Evolutionary conservation across 2,329 filamentous ascomycete species (phyloP), one percentile per base, ranked within the genome.

Genomic region (Exophiala aquamarina): DNA sequence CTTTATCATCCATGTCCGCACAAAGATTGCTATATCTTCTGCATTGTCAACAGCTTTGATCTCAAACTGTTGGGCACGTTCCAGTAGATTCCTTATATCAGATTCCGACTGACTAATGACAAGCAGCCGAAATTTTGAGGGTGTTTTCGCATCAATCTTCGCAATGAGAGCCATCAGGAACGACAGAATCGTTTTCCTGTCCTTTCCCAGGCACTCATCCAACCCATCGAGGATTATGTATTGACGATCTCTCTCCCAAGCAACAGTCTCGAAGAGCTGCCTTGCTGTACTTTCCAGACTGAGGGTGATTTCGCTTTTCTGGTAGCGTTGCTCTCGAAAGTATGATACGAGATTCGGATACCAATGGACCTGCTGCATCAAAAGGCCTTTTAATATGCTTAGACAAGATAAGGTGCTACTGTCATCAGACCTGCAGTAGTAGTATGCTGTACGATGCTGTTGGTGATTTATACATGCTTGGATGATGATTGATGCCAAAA

Each of bases 141-240:
- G 53, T 3, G 51, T 50, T 52, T 48, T 32, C 0, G 48, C 51
- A 8, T 65, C 63, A 29, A 54, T 54, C 15, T 35, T 47, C 5
- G 51, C 38, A 4, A 65, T 56, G 2, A 63, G n/a, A 1, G 35
- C 13, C 6, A 23, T 50, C 28, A 70, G 59, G 42, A 64, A 70
- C 0, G 49, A 6, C 1, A 66, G 31, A 1, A 68, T 55, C n/a
- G 58, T 53, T 18, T 55, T 59, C 8, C 61, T 49, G 11, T 72
- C 63, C 0, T 41, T 20, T 3, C 39, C n/a, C 1, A 62, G 48
- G 41, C 68, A 71, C 47, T 74, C 71, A 39, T 75, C 71, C 11
- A 75, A 50, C 0, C 72, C 72, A 50, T 75, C 72, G n/a, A 75
- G 58, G 5, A 75, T 50, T 61, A 52, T 67, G 71, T 8, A 66